These are phyloP conservation scores for Lyophyllum atratum DNA, from an alignment of 768 basidiomycete species.

Conservation along the genomic window DNA sequence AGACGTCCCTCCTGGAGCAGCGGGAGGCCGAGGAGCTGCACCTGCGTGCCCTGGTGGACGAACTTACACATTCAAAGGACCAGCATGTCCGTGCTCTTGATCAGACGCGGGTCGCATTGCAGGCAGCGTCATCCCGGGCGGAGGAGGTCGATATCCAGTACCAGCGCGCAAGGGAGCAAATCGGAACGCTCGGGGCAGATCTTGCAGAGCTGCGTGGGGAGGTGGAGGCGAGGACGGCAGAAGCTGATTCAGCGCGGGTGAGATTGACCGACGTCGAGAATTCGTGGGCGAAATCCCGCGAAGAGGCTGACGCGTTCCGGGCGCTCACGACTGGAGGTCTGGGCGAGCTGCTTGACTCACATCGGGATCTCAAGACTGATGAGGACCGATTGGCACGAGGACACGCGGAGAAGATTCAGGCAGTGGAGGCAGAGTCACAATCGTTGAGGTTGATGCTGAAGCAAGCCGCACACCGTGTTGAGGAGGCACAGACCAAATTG, in stretches of 20 bases:
- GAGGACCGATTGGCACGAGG: slow-evolving; percentile 77
- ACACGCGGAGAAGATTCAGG: slow-evolving; percentile 80
- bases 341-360: slow-evolving; percentile 85
- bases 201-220: slow-evolving; percentile 80
- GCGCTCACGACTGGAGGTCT: slow-evolving; percentile 84
- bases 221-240: slow-evolving; percentile 71
- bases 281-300: slow-evolving; percentile 87
- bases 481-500: slow-evolving; percentile 67
- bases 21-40: slow-evolving; percentile 76
- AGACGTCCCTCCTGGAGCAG: slow-evolving; percentile 75
- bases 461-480: slow-evolving; percentile 71
- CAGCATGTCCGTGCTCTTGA: slow-evolving; percentile 88
- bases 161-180: slow-evolving; percentile 67
- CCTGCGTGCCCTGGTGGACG: slow-evolving; percentile 67
- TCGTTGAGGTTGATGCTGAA: slow-evolving; percentile 81
- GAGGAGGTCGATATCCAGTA: slow-evolving; percentile 79
- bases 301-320: slow-evolving; percentile 90
- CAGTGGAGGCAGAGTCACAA: slow-evolving; percentile 74
- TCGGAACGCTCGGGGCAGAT: slow-evolving; percentile 72
- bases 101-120: slow-evolving; percentile 77
- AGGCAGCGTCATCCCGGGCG: slow-evolving; percentile 73
- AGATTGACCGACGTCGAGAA: slow-evolving; percentile 83
- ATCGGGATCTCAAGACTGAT: slow-evolving; percentile 81
- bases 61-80: slow-evolving; percentile 69
- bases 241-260: slow-evolving; percentile 68